These are phyloP conservation scores for Wickerhamiella sergipiensis DNA, from an alignment of 805 yeast species.

Conservation along the genomic window DNA sequence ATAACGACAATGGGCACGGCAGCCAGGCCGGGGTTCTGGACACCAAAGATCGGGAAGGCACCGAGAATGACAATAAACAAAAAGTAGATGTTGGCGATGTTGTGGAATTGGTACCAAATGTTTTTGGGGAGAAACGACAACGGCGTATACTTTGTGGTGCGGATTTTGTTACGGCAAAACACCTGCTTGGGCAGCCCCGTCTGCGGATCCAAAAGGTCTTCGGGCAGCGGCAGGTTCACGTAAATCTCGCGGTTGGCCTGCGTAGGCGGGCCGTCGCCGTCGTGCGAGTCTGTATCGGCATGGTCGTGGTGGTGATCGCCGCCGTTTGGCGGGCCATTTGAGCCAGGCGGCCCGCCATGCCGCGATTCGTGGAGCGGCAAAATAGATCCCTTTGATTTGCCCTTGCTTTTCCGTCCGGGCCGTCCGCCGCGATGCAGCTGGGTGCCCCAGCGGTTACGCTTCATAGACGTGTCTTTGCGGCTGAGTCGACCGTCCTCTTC, in stretches of 20 bases:
- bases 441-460: slow-evolving; percentile 4
- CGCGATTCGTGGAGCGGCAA: neutral
- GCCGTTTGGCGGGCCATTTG: too few species aligned
- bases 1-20: slow-evolving; percentile 76
- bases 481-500: neutral
- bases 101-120: slow-evolving; percentile 62
- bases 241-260: slow-evolving; percentile 28
- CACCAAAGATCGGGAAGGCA: slow-evolving; percentile 62
- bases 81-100: slow-evolving; percentile 86
- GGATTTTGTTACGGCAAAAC: slow-evolving; percentile 84
- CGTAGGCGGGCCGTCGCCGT: slow-evolving; percentile 1
- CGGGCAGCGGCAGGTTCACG: slow-evolving; percentile 39
- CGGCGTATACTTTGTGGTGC: slow-evolving; percentile 95
- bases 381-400: neutral
- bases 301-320: neutral
- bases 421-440: neutral
- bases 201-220: slow-evolving; percentile 30
- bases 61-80: slow-evolving; percentile 70
- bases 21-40: slow-evolving; percentile 55
- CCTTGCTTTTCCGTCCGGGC: neutral
- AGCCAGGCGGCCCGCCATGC: neutral
- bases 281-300: neutral
- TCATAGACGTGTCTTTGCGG: slow-evolving; percentile 6
- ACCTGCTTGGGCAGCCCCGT: slow-evolving; percentile 44
- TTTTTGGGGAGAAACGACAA: slow-evolving; percentile 80